Percentiles rank a stretch among this genome's conserved stretches.
Evolutionary conservation across 352 stramenopile species (phyloP).

Genomic region (Phytophthora boehmeriae): DNA sequence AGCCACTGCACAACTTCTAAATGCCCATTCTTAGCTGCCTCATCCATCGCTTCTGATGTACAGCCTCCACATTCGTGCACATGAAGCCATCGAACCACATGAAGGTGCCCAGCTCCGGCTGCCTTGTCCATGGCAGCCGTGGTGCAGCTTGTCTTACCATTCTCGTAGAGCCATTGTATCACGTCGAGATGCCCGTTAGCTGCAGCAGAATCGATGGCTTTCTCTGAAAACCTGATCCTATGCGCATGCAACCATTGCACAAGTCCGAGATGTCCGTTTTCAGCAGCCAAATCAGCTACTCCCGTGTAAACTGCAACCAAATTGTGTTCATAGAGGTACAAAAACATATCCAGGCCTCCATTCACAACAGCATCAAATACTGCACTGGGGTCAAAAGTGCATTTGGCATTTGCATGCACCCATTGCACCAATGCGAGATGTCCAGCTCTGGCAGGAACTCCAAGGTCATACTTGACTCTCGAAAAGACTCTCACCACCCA

Average conservation of each 20-base stretch:
- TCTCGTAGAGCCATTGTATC: not conserved
- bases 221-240: not conserved
- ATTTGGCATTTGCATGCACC: not conserved
- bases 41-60: conserved; percentile 5
- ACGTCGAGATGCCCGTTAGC: conserved; percentile 5
- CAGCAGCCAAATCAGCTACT: conserved; percentile 1
- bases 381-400: not conserved
- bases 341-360: conserved; percentile 1
- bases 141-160: not conserved
- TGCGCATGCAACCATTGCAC: conserved; percentile 3
- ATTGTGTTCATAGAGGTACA: not conserved
- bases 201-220: conserved; percentile 8
- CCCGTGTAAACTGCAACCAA: not conserved
- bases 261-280: conserved; percentile 4
- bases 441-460: not conserved
- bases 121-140: conserved; percentile 9
- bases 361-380: not conserved
- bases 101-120: not conserved
- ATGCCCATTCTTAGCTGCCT: conserved; percentile 1
- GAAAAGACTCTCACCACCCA: conserved; percentile 8
- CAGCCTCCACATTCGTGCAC: not conserved
- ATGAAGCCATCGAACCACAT: conserved; percentile 7
- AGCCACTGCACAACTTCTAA: conserved; percentile 17
- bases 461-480: not conserved
- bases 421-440: not conserved